Evolutionary conservation across 768 basidiomycete species (phyloP).

Genomic region (Lepiota subincarnata): DNA sequence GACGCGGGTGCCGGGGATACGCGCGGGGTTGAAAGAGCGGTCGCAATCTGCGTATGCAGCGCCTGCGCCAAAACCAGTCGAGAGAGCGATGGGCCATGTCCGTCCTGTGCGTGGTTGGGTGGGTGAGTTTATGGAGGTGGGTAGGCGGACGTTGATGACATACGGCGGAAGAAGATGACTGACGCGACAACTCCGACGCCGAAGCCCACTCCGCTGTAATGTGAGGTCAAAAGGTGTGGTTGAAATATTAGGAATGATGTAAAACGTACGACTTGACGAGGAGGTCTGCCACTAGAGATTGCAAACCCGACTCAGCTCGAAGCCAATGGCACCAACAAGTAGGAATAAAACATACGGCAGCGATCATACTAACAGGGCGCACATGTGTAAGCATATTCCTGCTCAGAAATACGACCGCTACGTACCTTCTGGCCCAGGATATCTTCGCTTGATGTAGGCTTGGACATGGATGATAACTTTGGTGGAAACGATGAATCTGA

Average conservation of each 20-base stretch:
- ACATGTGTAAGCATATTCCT: constrained; percentile 14
- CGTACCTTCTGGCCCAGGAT: constrained; percentile 86
- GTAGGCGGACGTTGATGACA: constrained; percentile 29
- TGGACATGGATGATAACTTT: constrained; percentile 49
- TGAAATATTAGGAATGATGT: not conserved
- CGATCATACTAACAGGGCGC: constrained; percentile 67
- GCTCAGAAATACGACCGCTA: not conserved
- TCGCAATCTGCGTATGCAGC: constrained; percentile 91
- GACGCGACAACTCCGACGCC: constrained; percentile 85
- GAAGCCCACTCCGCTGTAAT: constrained; percentile 77
- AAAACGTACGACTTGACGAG: constrained; percentile 78
- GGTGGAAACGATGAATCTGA: constrained; percentile 3
- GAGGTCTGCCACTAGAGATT: constrained; percentile 27
- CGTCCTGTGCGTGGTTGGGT: constrained; percentile 56
- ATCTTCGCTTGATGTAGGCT: constrained; percentile 83
- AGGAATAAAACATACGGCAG: constrained; percentile 55
- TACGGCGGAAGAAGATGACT: constrained; percentile 88
- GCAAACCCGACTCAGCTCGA: constrained; percentile 12
- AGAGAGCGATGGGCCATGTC: constrained; percentile 85
- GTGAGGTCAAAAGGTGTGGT: constrained; percentile 9
- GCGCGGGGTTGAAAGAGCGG: constrained; percentile 87
- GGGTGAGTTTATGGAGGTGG: constrained; percentile 8
- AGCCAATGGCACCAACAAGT: constrained; percentile 1
- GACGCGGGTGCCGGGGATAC: constrained; percentile 80
- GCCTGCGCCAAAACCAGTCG: constrained; percentile 84